Evolutionary conservation across 1,284 basidiomycete genomes (phyloP).

Genomic region (Papiliotrema laurentii): DNA sequence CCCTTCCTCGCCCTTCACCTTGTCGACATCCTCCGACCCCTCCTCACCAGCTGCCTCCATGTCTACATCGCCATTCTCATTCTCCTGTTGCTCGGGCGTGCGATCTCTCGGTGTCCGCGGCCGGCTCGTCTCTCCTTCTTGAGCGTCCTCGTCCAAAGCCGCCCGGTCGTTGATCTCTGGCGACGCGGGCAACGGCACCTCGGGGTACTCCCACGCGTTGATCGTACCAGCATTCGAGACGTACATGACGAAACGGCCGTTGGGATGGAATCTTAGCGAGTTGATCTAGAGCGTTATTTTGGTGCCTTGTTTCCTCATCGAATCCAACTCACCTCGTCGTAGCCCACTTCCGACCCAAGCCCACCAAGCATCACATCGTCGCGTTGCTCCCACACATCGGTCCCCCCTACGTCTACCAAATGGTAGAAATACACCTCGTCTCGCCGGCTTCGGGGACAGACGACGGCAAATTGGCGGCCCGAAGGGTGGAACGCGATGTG

Average conservation of each 20-base stretch:
- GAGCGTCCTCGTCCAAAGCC: neutral
- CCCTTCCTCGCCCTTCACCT: conserved; percentile 1
- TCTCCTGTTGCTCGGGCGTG: neutral
- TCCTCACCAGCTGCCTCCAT: neutral
- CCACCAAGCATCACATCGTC: conserved; percentile 34
- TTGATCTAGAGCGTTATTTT: conserved; percentile 33
- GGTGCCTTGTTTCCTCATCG: neutral
- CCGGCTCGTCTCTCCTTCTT: neutral
- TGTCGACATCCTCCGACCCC: neutral
- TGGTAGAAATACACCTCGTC: conserved; percentile 41
- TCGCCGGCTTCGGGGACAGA: conserved; percentile 20
- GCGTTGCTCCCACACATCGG: conserved; percentile 28
- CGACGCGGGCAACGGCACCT: conserved; percentile 8
- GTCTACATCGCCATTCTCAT: neutral
- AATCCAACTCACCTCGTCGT: conserved; percentile 34
- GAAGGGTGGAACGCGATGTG: conserved; percentile 40
- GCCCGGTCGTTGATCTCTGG: no score
- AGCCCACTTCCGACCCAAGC: conserved; percentile 19
- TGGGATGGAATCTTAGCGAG: conserved; percentile 32
- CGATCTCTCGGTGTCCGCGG: neutral
- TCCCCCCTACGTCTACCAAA: conserved; percentile 13
- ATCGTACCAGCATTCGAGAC: conserved; percentile 42
- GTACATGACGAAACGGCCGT: conserved; percentile 30
- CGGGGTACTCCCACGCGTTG: conserved; percentile 38
- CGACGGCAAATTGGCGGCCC: conserved; percentile 37